phyloP scores from a whole-genome alignment of 306 rosid genomes.

The Astragalus glycyphyllos region DNA sequence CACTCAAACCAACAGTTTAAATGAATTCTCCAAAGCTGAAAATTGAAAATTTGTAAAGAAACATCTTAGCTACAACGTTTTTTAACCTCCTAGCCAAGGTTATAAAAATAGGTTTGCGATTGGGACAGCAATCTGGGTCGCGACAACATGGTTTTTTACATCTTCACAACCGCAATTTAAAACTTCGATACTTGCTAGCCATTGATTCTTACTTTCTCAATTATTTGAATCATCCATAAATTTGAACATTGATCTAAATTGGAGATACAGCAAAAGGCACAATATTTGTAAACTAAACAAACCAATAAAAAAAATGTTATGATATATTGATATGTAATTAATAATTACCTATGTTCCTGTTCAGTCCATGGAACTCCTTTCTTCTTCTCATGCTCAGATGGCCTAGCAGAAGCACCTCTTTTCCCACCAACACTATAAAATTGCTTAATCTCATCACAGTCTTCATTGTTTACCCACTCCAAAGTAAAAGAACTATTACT shows the following conservation, averaged over 20 bases:
- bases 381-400: slow-evolving; percentile 85
- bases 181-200: neutral
- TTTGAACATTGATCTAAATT: slow-evolving; percentile 27
- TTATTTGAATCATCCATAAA: slow-evolving; percentile 1
- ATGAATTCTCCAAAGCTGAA: slow-evolving; percentile 29
- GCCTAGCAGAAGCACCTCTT: slow-evolving; percentile 61
- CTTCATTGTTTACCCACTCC: slow-evolving; percentile 67
- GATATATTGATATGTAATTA: neutral
- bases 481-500: slow-evolving; percentile 63
- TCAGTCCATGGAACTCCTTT: slow-evolving; percentile 96
- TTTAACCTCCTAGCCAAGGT: slow-evolving; percentile 28
- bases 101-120: too few relatives aligned
- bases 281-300: slow-evolving; percentile 2
- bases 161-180: too few relatives aligned
- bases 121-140: too few relatives aligned
- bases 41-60: slow-evolving; percentile 17
- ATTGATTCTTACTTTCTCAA: neutral
- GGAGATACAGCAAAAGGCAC: neutral
- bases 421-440: slow-evolving; percentile 63
- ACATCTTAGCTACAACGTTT: slow-evolving; percentile 22
- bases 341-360: slow-evolving; percentile 86
- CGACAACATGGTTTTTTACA: too few relatives aligned
- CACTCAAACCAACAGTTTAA: slow-evolving; percentile 24
- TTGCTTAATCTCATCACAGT: slow-evolving; percentile 69
- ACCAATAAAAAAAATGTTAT: neutral